These are phyloP conservation scores for Apiospora rasikravindrae DNA, from an alignment of 2,329 filamentous ascomycete species.

Conservation along the genomic window DNA sequence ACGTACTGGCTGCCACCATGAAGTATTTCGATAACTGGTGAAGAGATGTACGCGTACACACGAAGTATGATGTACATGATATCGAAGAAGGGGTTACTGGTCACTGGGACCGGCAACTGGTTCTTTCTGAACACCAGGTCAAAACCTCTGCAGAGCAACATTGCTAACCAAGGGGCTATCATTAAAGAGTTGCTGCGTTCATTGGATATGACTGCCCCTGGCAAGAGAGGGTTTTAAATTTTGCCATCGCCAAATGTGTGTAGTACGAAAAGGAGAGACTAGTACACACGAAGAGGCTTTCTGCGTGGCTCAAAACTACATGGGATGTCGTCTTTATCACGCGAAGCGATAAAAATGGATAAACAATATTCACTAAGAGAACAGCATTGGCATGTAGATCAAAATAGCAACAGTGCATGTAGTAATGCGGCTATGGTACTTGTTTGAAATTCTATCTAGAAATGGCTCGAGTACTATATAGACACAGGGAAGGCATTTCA, in stretches of 20 bases:
- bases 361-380: background rate
- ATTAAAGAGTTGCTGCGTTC: background rate
- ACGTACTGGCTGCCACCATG: background rate
- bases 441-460: background rate
- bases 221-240: background rate
- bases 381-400: no score
- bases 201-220: background rate
- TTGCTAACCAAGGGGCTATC: no score
- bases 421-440: background rate
- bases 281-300: no score
- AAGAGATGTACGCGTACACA: background rate
- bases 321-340: no score
- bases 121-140: background rate
- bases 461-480: background rate
- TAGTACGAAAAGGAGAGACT: background rate
- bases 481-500: conserved; percentile 17
- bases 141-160: background rate
- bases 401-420: background rate
- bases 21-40: background rate
- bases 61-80: background rate
- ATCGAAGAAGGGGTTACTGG: background rate
- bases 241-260: background rate
- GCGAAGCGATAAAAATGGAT: background rate
- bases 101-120: background rate
- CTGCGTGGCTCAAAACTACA: no score